Percentiles rank a stretch among this genome's conserved stretches.
phyloP scores from a whole-genome alignment of 306 rosid species.

The Abrus pulchellus region DNA sequence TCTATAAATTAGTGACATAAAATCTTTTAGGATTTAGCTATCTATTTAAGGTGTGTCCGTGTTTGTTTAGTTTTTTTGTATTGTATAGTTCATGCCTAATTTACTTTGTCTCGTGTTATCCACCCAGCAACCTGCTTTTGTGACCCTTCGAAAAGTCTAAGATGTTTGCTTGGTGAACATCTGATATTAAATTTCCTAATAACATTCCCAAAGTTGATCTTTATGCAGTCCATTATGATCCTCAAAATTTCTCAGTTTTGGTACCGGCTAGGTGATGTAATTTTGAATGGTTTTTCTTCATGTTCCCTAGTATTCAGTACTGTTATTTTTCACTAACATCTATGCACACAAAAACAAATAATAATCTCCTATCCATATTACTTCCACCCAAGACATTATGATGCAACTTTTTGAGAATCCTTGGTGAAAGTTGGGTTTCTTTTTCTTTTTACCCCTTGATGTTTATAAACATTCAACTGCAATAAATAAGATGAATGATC shows the following conservation, averaged over 20 bases:
- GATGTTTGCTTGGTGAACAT: slow-evolving; percentile 24
- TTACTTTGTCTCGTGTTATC: slow-evolving; percentile 20
- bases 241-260: not conserved
- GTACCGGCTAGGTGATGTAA: slow-evolving; percentile 2
- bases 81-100: not conserved
- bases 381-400: not conserved
- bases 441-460: not conserved
- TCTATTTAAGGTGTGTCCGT: slow-evolving; percentile 3
- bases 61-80: not conserved
- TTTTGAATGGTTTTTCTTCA: slow-evolving; percentile 30
- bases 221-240: slow-evolving; percentile 4
- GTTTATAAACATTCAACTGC: not conserved
- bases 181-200: slow-evolving; percentile 22
- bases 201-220: not conserved
- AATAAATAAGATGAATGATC: not conserved
- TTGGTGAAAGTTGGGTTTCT: slow-evolving; percentile 28
- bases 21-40: not conserved
- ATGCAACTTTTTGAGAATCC: not conserved
- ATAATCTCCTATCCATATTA: not conserved
- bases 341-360: not conserved
- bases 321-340: not conserved
- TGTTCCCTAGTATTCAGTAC: not conserved
- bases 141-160: slow-evolving; percentile 3
- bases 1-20: not conserved
- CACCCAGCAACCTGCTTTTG: slow-evolving; percentile 1